Evolutionary conservation across 257 asterid genomes (phyloP), one percentile per base, ranked within the genome.

Genomic region (Solanum appendiculatum): DNA sequence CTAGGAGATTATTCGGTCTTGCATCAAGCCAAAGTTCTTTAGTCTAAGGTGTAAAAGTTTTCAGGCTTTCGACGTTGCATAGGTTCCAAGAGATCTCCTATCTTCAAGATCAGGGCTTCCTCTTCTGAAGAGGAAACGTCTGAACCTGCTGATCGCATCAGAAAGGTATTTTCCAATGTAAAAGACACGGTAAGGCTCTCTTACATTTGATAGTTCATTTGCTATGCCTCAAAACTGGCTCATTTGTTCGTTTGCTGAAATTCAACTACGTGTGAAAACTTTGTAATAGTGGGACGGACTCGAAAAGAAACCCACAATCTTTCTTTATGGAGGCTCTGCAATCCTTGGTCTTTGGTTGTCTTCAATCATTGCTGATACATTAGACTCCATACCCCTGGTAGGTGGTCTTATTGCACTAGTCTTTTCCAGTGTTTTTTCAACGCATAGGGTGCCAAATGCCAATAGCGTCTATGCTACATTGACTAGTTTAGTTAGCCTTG

Each of bases 341-440:
- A 10, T 48, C 44, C 85, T 81, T 48, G 85, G 68, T 81, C 68
- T 86, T 74, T 86, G 88, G 88, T 75, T 86, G 14, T 74, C 85
- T 36, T 37, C 88, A n/a, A 54, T 39, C 40, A 4, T 86, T n/a
- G 58, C 44, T 6, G 88, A 75, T 74, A 21, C 88, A 48, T 46
- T 86, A 37, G 82, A 86, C 85, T 86, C 88, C n/a, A 25, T 86
- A 16, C 88, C 88, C 1, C 6, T 74, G 88, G 88, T 86, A 86
- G 3, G 85, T 34, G 12, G 60, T 75, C 83, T 44, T 7, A 66
- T 46, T 68, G 64, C 5, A 69, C 15, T 18, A 27, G 60, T 85
- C 44, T 16, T 37, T 85, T 39, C 21, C 51, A 9, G 36, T 85
- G 37, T 23, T 42, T 44, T 27, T 27, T 21, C 84, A 80, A 27